Evolutionary conservation across 345 rosid species (phyloP), one percentile per base, ranked within the genome.

Genomic region (Salix suchowensis): DNA sequence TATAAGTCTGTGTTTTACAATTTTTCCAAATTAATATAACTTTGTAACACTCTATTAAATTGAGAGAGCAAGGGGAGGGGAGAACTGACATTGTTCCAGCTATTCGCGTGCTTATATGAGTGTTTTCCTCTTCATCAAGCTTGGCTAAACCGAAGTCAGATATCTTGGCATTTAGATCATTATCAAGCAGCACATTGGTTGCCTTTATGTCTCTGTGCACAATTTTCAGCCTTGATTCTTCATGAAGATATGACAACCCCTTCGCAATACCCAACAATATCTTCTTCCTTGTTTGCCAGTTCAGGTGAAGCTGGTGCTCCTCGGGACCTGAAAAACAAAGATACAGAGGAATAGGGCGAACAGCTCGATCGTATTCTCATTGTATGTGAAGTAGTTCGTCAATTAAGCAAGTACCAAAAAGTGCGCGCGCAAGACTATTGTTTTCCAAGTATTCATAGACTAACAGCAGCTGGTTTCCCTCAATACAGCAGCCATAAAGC

Each of bases 151-250:
- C 93, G 68, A 90, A 90, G 74, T 90, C 91, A 0, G 93, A 90
- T 66, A 90, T 90, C 87, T 90, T 90, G 34, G 93, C 90, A 80
- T 80, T 86, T 64, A 90, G 78, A 67, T 82, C 85, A 83, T 65
- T 84, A 58, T 88, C 93, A 50, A 90, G 93, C 70, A 90, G 84
- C 77, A 90, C 94, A 76, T 90, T 90, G n/a, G 91, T 87, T 16
- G 94, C 91, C 68, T 90, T 90, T 18, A 88, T 90, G 76, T 90
- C 94, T 75, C 94, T 84, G 76, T 90, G 94, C 62, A 90, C 91
- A 76, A 90, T 90, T 79, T 90, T 90, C 67, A 90, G 79, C 73
- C 89, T 85, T 2, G 94, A 90, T 78, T 90, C 94, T 80, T 88
- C 94, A 4, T 90, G 94, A 72, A 88, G 91, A 72, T 85, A 86